Base-by-base conservation (phyloP, 495 filamentous ascomycete species). In the Neurospora hispaniola region DNA sequence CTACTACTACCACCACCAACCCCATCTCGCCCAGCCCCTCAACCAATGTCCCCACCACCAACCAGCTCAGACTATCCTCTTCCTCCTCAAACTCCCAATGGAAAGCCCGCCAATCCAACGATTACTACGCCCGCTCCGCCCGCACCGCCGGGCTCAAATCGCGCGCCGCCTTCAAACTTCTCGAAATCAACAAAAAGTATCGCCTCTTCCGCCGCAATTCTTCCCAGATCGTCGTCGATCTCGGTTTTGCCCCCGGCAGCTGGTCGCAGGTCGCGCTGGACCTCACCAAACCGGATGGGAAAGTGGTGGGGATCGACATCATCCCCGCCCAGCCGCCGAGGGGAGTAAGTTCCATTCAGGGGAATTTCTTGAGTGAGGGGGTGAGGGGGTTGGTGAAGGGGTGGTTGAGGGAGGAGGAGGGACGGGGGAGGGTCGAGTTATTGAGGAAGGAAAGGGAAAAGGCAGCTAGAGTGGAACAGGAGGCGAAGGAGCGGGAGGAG, bases 231-330 rank as follows among this genome's bases (percentile, higher is more conserved):
- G 91, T 99, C 6, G 90, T 99, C 42, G 96, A 99, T 80, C 83
- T 97, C 75, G 96, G 96, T 38, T 99, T 92, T 83, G 96, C 96
- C 6, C 96, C 96, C 18, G 96, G 96, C 0, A 91, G 89, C 27
- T 99, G 96, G 96, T 97, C 93, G 44, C 94, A 99, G 91, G 94
- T 98, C n/a, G 96, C 96, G 8, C 83, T 92, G 3, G 90, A 90
- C 72, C 87, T 88, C 7, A 96, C 92, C 3, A 82, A 86, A 71
- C 95, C 96, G 0, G 80, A 86, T 59, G 95, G 96, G 0, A 88
- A 90, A 31, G 89, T 99, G 14, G 79, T 99, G 20, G 96, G 96
- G 9, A 93, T 99, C 76, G 96, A 99, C 78, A 87, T 98, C 35
- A 93, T 98, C 68, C 96, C 96, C 18, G 92, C 94, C 0, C 90